Conservation (phyloP, 495 filamentous ascomycete genomes). For the Penicillium robsamsonii region DNA sequence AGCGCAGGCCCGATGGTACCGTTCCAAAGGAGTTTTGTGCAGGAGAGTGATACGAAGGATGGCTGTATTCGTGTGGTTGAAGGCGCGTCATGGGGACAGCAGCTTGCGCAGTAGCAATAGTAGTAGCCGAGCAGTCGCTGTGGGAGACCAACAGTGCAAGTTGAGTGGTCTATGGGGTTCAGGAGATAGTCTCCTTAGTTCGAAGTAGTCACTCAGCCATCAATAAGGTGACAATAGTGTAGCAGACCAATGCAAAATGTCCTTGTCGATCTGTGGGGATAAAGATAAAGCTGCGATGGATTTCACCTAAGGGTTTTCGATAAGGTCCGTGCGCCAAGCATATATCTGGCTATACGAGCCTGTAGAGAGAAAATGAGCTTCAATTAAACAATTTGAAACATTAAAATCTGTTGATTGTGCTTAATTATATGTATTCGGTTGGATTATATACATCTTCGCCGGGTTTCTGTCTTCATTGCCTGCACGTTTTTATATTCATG, state of each 20-base stretch:
- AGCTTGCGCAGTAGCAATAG: neutral
- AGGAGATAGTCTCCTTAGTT: neutral
- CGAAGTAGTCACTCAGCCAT: neutral
- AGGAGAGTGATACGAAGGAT: slow-evolving; percentile 4
- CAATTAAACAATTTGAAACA: neutral
- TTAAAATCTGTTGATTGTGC: neutral
- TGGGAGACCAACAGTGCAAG: neutral
- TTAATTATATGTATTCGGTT: neutral
- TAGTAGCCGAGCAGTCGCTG: neutral
- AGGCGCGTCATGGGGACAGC: slow-evolving; percentile 5
- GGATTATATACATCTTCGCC: neutral
- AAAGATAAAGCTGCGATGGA: slow-evolving; percentile 5
- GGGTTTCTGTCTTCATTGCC: neutral
- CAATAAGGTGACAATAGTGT: neutral
- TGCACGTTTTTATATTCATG: neutral
- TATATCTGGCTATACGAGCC: neutral
- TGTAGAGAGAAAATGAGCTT: neutral
- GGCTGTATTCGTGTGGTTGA: slow-evolving; percentile 8
- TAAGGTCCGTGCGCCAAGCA: slow-evolving; percentile 3
- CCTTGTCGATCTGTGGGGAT: slow-evolving; percentile 14
- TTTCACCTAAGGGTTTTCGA: slow-evolving; percentile 3
- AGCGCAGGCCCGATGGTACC: neutral
- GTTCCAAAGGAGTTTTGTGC: neutral
- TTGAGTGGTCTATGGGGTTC: neutral
- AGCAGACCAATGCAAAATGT: neutral